Evolutionary conservation across 441 rosid species (phyloP), one percentile per base, ranked within the genome.

Genomic region (Aleurites moluccanus): DNA sequence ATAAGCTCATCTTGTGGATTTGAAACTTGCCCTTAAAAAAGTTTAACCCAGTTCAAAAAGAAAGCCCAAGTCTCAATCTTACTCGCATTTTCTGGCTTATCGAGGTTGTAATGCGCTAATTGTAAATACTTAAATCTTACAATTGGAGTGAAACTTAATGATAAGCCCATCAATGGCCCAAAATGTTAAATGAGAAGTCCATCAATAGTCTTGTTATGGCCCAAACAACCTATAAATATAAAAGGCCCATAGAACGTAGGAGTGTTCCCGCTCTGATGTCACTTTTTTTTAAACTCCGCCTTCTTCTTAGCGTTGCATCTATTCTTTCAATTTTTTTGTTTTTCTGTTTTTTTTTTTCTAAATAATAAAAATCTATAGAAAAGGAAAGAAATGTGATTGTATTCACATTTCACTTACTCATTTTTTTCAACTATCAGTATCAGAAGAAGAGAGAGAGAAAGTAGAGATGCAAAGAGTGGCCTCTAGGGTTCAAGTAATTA

Each of bases 251-350:
- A 50, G 13, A 20, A 18, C 9, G 23, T 1, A 10, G 21, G 6
- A 45, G 45, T 0, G 1, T 86, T 86, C 88, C 90, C 86, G 88
- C 88, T 80, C 83, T 70, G 78, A 57, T 60, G 38, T 69, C 64
- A 52, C 33, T 50, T 67, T 85, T 85, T 84, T 84, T 74, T 70
- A 87, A 87, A 66, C 61, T 82, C 86, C 85, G 85, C 88, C 77
- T 56, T 62, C 77, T 56, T 62, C 47, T 8, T 60, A 52, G 76
- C 75, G 10, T 68, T 80, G 65, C 82, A 75, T 49, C 74, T 52
- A 25, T 14, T 68, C 18, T 44, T 44, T 44, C 47, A 44, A 38
- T 38, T 5, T 38, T 5, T 38, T 5, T 38, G 0, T 35, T 0
- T 1, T 1, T n/a, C n/a, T n/a, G n/a, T n/a, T 50, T 49, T 61